phyloP scores from a whole-genome alignment of 495 filamentous ascomycete species.

The Clohesyomyces aquaticus region DNA sequence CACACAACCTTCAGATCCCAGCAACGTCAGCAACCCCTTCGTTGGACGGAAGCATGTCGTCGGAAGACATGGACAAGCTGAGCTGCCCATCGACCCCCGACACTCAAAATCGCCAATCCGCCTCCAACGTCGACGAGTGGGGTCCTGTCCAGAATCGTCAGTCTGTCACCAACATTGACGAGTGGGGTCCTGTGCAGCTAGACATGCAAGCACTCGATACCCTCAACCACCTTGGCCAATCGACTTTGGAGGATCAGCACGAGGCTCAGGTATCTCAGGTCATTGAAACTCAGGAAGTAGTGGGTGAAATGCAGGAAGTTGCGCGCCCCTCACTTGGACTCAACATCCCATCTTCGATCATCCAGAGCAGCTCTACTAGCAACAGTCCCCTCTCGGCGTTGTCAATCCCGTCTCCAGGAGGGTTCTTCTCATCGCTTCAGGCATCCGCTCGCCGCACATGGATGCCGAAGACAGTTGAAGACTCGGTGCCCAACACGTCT shows the following conservation, averaged over 20 bases:
- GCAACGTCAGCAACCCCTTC: slow-evolving; percentile 80
- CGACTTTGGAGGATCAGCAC: slow-evolving; percentile 61
- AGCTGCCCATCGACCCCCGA: slow-evolving; percentile 83
- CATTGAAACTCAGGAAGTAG: slow-evolving; percentile 53
- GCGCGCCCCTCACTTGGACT: slow-evolving; percentile 36
- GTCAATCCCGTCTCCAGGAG: slow-evolving; percentile 80
- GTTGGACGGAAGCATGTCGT: slow-evolving; percentile 82
- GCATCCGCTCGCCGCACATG: slow-evolving; percentile 76
- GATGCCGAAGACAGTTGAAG: slow-evolving; percentile 55
- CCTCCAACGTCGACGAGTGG: slow-evolving; percentile 54
- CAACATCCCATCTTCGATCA: slow-evolving; percentile 37
- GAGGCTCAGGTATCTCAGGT: slow-evolving; percentile 54
- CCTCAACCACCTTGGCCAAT: slow-evolving; percentile 74
- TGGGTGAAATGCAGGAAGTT: slow-evolving; percentile 50
- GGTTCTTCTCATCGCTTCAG: slow-evolving; percentile 84
- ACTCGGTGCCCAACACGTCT: slow-evolving; percentile 42
- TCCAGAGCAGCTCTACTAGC: slow-evolving; percentile 47
- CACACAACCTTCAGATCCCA: slow-evolving; percentile 61
- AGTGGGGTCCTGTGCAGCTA: slow-evolving; percentile 69
- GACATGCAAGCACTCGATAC: slow-evolving; percentile 78
- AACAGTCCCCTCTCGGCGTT: slow-evolving; percentile 63
- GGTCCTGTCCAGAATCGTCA: slow-evolving; percentile 55
- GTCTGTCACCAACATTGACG: slow-evolving; percentile 54
- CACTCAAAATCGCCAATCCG: slow-evolving; percentile 53
- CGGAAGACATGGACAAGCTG: slow-evolving; percentile 77